Evolutionary conservation across 2,329 filamentous ascomycete genomes (phyloP).

Genomic region (Xylaria sp.): DNA sequence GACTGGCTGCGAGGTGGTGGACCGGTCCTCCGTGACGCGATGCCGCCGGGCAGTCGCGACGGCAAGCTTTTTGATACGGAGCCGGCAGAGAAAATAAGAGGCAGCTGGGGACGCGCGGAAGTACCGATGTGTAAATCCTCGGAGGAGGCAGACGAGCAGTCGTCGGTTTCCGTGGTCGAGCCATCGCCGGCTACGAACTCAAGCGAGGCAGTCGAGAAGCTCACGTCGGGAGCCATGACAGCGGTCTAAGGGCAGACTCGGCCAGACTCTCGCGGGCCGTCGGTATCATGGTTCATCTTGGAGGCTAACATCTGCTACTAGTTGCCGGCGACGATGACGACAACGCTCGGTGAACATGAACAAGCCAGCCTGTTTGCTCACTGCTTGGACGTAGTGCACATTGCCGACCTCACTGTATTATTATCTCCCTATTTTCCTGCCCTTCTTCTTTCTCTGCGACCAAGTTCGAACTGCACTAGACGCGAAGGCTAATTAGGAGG

Average conservation of each 20-base stretch:
- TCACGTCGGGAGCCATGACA: slow-evolving; percentile 32
- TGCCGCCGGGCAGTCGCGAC: slow-evolving; percentile 39
- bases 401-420: slow-evolving; percentile 1
- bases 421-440: not conserved
- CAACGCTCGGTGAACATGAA: slow-evolving; percentile 5
- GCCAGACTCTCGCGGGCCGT: slow-evolving; percentile 20
- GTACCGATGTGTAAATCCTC: slow-evolving; percentile 42
- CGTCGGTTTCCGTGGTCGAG: slow-evolving; percentile 25
- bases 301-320: slow-evolving; percentile 10
- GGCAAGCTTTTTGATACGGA: slow-evolving; percentile 44
- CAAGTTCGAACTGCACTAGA: not conserved
- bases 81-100: slow-evolving; percentile 40
- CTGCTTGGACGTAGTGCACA: slow-evolving; percentile 1
- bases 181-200: slow-evolving; percentile 17
- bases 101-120: slow-evolving; percentile 42
- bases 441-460: not conserved
- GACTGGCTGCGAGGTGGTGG: slow-evolving; percentile 28
- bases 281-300: slow-evolving; percentile 32
- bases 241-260: slow-evolving; percentile 22
- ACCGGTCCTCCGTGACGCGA: slow-evolving; percentile 19
- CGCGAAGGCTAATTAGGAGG: not conserved
- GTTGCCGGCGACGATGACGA: slow-evolving; percentile 14
- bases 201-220: slow-evolving; percentile 28
- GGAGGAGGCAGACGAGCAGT: slow-evolving; percentile 40
- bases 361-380: slow-evolving; percentile 24